Evolutionary conservation across 129 eudicot genomes (phyloP).

Genomic region (Flaveria sonorensis): DNA sequence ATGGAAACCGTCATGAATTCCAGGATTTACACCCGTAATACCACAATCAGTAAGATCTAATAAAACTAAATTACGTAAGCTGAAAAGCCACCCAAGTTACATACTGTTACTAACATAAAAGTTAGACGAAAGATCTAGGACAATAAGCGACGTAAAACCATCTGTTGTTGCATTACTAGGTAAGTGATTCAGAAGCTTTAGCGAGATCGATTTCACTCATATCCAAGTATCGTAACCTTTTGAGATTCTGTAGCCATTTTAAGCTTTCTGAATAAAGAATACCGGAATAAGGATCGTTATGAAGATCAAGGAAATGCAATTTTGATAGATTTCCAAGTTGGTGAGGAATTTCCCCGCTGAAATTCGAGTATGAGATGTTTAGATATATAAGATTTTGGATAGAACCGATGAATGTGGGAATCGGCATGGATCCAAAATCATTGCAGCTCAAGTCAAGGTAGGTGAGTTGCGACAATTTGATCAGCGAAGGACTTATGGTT

Average conservation of each 20-base stretch:
- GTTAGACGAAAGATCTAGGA: not conserved
- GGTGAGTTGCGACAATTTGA: not conserved
- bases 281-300: not conserved
- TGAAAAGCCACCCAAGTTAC: not conserved
- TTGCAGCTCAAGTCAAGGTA: slow-evolving; percentile 16
- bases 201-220: not conserved
- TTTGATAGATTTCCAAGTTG: slow-evolving; percentile 16
- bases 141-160: not conserved
- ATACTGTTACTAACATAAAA: not conserved
- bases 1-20: not conserved
- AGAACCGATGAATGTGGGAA: slow-evolving; percentile 17
- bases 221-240: not conserved
- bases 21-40: not conserved
- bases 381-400: not conserved
- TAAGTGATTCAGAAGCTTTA: not conserved
- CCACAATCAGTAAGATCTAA: not conserved
- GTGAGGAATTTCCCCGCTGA: slow-evolving; percentile 4
- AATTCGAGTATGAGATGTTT: not conserved
- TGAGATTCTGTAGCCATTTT: not conserved
- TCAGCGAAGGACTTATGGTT: slow-evolving; percentile 11
- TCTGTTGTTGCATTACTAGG: not conserved
- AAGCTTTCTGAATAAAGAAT: not conserved
- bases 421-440: not conserved
- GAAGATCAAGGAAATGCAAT: not conserved
- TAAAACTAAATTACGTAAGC: not conserved